Evolutionary conservation across 2,329 filamentous ascomycete genomes (phyloP).

Genomic region (Helotiales sp.): DNA sequence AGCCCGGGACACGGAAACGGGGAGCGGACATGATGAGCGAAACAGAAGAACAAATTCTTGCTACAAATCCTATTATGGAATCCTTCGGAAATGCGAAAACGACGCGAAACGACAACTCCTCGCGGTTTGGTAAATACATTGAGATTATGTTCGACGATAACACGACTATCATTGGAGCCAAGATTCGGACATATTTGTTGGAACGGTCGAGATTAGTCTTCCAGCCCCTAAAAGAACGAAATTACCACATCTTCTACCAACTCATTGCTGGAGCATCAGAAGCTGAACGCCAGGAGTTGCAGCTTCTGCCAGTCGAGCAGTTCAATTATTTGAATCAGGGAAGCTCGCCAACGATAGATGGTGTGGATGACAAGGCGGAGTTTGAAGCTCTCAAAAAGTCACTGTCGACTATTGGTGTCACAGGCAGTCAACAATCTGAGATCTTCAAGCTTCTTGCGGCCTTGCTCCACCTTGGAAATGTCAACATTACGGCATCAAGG

Average conservation of each 20-base stretch:
- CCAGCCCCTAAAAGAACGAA: constrained; percentile 94
- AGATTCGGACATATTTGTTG: constrained; percentile 92
- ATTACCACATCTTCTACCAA: constrained; percentile 99
- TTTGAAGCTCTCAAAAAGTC: constrained; percentile 87
- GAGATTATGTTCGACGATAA: constrained; percentile 98
- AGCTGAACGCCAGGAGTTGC: constrained; percentile 75
- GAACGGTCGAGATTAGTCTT: constrained; percentile 96
- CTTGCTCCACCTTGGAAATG: constrained; percentile 90
- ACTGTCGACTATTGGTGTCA: constrained; percentile 83
- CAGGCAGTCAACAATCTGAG: constrained; percentile 69
- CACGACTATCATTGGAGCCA: constrained; percentile 95
- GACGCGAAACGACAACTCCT: constrained; percentile 99
- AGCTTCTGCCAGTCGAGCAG: constrained; percentile 79
- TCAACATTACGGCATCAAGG: constrained; percentile 89
- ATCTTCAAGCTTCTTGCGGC: constrained; percentile 92
- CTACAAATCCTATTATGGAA: constrained; percentile 99
- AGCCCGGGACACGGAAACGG: constrained; percentile 75
- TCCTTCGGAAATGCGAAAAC: constrained; percentile 99
- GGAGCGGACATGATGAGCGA: constrained; percentile 87
- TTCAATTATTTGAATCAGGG: constrained; percentile 98
- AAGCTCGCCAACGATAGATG: constrained; percentile 85
- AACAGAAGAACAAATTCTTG: constrained; percentile 97
- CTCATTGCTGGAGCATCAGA: constrained; percentile 90
- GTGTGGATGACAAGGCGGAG: constrained; percentile 93
- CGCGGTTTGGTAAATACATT: constrained; percentile 98